Evolutionary conservation across 257 asterid genomes (phyloP), one percentile per base, ranked within the genome.

Genomic region (Eustoma russellianum): DNA sequence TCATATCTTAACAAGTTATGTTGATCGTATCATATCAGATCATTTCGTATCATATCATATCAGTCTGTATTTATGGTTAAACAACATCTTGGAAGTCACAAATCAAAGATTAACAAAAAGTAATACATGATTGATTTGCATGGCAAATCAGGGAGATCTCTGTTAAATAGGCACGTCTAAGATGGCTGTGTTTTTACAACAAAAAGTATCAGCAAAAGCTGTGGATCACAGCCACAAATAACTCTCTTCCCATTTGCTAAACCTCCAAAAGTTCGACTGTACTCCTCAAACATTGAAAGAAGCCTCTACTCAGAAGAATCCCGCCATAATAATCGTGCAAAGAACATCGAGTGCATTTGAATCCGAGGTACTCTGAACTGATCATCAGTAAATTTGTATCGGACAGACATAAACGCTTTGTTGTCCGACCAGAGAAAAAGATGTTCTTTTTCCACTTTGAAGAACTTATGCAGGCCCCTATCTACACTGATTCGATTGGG

Each of bases 401-500:
- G 2, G 2, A 24, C 30, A 24, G 1, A 5, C 15, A 14, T 14
- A 48, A 28, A n/a, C 28, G 33, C 33, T 18, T 16, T 58, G 40
- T 18, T 18, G 17, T 44, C 46, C 11, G 1, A 5, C 43, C 43
- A 38, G 9, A 38, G 10, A 8, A 9, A 5, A 5, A 35, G 41
- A 38, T 38, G 43, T 13, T 1, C 15, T 6, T 17, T 30, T 40
- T 40, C 7, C 12, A 15, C 45, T 41, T 50, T 7, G 57, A 19
- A 50, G 24, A 13, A 3, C 43, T 38, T 11, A 2, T 38, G 43
- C 43, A 38, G 43, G 43, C 1, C 33, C 45, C 30, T 67, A 30
- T 55, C 71, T 72, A 72, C 99, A 92, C 52, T 78, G 73, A 50
- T 78, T 77, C 6, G 86, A 73, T 58, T 71, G 73, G 14, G 74